Percentiles rank a stretch among this genome's conserved stretches.
Evolutionary conservation across 257 asterid species (phyloP).

Genomic region (Solanum pinnatisectum): DNA sequence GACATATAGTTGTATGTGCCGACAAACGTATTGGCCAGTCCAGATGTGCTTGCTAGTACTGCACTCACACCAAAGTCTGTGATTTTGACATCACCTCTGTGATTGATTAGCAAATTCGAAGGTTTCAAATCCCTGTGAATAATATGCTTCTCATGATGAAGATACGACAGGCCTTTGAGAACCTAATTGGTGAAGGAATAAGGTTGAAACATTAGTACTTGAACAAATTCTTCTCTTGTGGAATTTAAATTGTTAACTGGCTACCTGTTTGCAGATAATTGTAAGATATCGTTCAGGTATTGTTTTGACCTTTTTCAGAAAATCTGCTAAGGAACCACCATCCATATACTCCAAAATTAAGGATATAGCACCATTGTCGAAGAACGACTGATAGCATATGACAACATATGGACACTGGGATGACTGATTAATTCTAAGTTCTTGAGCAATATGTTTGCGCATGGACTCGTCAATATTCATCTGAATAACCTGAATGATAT

Average conservation of each 20-base stretch:
- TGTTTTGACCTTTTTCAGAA: slow-evolving; percentile 60
- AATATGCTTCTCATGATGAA: slow-evolving; percentile 94
- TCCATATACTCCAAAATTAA: slow-evolving; percentile 97
- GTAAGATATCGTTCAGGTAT: slow-evolving; percentile 96
- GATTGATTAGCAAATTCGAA: slow-evolving; percentile 86
- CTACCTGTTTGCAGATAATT: slow-evolving; percentile 90
- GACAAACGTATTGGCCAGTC: slow-evolving; percentile 83
- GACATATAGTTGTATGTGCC: slow-evolving; percentile 99
- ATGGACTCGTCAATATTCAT: slow-evolving; percentile 87
- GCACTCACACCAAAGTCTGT: slow-evolving; percentile 98
- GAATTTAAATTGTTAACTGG: not conserved
- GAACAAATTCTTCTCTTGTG: not conserved
- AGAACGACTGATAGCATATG: slow-evolving; percentile 84
- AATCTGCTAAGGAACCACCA: slow-evolving; percentile 96
- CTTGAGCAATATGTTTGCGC: slow-evolving; percentile 80
- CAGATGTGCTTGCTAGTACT: slow-evolving; percentile 76
- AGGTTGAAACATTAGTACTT: not conserved
- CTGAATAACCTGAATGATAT: slow-evolving; percentile 71
- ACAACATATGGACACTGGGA: slow-evolving; percentile 89
- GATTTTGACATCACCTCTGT: slow-evolving; percentile 94
- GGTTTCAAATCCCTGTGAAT: slow-evolving; percentile 96
- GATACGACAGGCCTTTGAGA: slow-evolving; percentile 96
- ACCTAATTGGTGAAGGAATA: slow-evolving; percentile 37
- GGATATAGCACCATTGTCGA: slow-evolving; percentile 96
- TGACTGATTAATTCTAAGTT: slow-evolving; percentile 92